These are phyloP conservation scores for Gymnopilus junonius DNA, from an alignment of 768 basidiomycete species.

Conservation along the genomic window DNA sequence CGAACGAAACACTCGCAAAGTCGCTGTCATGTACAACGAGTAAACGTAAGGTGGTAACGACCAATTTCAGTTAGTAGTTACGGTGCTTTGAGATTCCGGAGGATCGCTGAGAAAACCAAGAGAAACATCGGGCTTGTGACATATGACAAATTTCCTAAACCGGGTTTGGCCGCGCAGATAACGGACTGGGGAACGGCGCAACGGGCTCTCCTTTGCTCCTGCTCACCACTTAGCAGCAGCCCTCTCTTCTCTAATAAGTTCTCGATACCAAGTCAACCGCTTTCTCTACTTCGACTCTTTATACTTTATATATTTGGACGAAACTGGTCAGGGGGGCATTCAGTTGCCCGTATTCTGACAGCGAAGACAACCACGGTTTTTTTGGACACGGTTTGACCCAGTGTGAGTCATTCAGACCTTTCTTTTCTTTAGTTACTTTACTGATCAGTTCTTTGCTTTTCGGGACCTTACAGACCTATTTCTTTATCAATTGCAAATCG, in stretches of 20 bases:
- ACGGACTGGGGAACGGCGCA: conserved; percentile 4
- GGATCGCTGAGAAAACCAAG: conserved; percentile 1
- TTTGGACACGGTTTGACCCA: conserved; percentile 6
- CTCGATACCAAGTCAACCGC: not conserved
- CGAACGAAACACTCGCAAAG: not conserved
- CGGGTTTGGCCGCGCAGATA: conserved; percentile 11
- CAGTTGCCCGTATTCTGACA: conserved; percentile 15
- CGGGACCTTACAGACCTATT: not conserved
- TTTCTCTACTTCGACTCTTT: not conserved
- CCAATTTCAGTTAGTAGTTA: no score
- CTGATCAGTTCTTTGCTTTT: not conserved
- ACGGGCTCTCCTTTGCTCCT: conserved; percentile 10
- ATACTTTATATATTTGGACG: not conserved
- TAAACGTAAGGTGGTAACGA: no score
- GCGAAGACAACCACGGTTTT: conserved; percentile 6
- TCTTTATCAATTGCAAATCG: conserved; percentile 4
- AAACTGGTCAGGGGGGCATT: conserved; percentile 21
- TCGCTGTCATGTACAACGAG: not conserved
- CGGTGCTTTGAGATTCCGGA: not conserved
- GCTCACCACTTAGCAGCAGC: conserved; percentile 14
- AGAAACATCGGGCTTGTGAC: not conserved
- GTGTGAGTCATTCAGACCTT: not conserved
- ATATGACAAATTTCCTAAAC: not conserved
- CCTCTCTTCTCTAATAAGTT: not conserved
- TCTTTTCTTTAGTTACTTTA: not conserved